Evolutionary conservation across 768 basidiomycete species (phyloP).

Genomic region (Tulasnella sp.): DNA sequence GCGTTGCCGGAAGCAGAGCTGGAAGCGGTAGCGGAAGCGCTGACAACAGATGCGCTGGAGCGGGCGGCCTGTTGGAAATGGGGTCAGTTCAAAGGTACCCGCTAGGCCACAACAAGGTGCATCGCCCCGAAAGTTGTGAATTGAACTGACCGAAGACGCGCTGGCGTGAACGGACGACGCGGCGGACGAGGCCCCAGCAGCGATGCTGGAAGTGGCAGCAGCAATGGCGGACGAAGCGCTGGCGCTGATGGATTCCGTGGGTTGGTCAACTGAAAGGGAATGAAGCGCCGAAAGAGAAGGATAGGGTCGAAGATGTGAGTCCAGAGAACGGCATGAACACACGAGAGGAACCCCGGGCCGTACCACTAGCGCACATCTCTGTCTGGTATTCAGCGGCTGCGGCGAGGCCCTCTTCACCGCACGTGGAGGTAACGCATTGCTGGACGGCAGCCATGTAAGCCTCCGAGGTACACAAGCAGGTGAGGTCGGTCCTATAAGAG

Average conservation of each 20-base stretch:
- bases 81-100: not conserved
- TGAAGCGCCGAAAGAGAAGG: not conserved
- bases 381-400: not conserved
- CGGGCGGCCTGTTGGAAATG: not conserved
- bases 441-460: not conserved
- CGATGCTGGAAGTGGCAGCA: not conserved
- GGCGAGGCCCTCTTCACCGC: not conserved
- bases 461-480: not conserved
- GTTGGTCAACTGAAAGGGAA: not conserved
- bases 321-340: not conserved
- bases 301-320: not conserved
- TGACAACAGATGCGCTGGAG: not conserved
- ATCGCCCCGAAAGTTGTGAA: not conserved
- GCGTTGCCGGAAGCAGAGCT: not conserved
- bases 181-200: not conserved
- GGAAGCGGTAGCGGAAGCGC: not conserved
- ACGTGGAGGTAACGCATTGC: not conserved
- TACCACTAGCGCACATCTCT: not conserved
- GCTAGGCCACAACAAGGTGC: not conserved
- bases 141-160: not conserved
- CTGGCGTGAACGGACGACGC: not conserved
- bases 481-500: not conserved
- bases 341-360: not conserved
- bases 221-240: slow-evolving; percentile 3
- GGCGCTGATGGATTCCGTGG: not conserved